Base-by-base conservation (phyloP, 179 eudicot genomes). In the Beta macrorhiza region DNA sequence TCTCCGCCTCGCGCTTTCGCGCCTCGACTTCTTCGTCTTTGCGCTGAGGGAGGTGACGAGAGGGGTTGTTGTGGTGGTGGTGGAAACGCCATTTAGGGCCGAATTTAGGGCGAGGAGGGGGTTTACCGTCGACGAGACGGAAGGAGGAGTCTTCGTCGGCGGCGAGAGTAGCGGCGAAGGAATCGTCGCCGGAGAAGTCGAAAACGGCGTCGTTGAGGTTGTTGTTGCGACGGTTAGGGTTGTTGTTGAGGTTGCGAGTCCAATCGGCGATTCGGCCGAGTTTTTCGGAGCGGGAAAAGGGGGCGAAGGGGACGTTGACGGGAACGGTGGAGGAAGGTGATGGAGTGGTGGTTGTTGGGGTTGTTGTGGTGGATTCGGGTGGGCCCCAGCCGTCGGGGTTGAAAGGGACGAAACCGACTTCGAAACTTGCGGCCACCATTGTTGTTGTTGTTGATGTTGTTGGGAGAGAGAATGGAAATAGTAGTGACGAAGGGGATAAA, bases 371-470 rank as follows among this genome's bases (percentile, higher is more conserved):
- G 82, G 92, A 65, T 10, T 95, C 98, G 5, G 84, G 92, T 19
- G 97, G 98, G 9, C 95, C 98, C 97, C 98, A 94, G 0, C 98
- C 98, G 83, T 93, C 98, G 5, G 97, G 81, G 67, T 93, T 94
- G 93, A 89, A 94, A 0, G 98, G 92, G 0, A 94, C 97, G 9
- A 90, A 82, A 16, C 90, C 93, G 9, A 92, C 70, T 7, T 92
- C 92, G 64, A 94, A 92, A 0, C 83, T 84, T 6, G 75, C 0
- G 56, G 67, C 5, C 14, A 83, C 87, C 90, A 87, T 89, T 49
- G 81, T 56, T 22, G 67, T 6, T 22, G 72, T 8, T 49, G 53
- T 0, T 7, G 55, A 6, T 7, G 25, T 14, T 15, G 19, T 25
- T 5, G 61, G 11, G 32, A 15, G 14, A 49, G 52, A 10, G 16